Evolutionary conservation across 352 stramenopile genomes (phyloP).

Genomic region (Lagenidium sp.): DNA sequence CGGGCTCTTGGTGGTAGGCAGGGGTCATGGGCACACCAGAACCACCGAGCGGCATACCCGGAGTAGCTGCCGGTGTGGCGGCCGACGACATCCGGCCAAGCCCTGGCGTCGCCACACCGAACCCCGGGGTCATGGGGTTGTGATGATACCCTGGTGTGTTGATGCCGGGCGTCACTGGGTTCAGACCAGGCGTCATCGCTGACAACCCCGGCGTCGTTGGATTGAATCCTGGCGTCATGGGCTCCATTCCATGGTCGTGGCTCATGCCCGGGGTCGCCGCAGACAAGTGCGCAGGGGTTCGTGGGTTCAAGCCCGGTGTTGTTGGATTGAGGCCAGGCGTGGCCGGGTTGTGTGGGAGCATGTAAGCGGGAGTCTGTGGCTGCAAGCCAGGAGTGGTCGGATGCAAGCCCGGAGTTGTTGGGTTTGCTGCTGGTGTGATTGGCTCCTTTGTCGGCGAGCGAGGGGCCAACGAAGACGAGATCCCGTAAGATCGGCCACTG

Average conservation of each 20-base stretch:
- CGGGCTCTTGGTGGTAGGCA: slow-evolving; percentile 45
- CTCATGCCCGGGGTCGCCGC: slow-evolving; percentile 62
- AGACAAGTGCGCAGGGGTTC: slow-evolving; percentile 60
- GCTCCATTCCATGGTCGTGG: slow-evolving; percentile 66
- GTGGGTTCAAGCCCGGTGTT: slow-evolving; percentile 68
- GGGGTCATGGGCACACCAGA: slow-evolving; percentile 69
- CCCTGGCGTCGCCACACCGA: slow-evolving; percentile 60
- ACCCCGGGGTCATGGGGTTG: slow-evolving; percentile 85
- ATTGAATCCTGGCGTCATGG: slow-evolving; percentile 84
- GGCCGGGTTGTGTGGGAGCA: slow-evolving; percentile 67
- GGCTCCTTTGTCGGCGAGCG: slow-evolving; percentile 61
- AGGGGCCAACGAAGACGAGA: slow-evolving; percentile 41
- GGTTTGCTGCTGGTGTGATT: slow-evolving; percentile 59
- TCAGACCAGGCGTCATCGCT: slow-evolving; percentile 72
- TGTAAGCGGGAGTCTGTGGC: slow-evolving; percentile 65
- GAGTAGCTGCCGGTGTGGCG: slow-evolving; percentile 54
- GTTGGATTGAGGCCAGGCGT: slow-evolving; percentile 77
- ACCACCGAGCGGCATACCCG: slow-evolving; percentile 48
- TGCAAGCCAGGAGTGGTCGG: slow-evolving; percentile 76
- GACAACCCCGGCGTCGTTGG: slow-evolving; percentile 74
- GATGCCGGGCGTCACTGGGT: slow-evolving; percentile 72
- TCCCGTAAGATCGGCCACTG: slow-evolving; percentile 38
- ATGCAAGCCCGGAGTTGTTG: slow-evolving; percentile 70
- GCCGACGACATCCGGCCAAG: slow-evolving; percentile 63
- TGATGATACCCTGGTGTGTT: slow-evolving; percentile 79